Base-by-base conservation (phyloP, 352 stramenopile genomes). In the Phytophthora pseudosyringae region DNA sequence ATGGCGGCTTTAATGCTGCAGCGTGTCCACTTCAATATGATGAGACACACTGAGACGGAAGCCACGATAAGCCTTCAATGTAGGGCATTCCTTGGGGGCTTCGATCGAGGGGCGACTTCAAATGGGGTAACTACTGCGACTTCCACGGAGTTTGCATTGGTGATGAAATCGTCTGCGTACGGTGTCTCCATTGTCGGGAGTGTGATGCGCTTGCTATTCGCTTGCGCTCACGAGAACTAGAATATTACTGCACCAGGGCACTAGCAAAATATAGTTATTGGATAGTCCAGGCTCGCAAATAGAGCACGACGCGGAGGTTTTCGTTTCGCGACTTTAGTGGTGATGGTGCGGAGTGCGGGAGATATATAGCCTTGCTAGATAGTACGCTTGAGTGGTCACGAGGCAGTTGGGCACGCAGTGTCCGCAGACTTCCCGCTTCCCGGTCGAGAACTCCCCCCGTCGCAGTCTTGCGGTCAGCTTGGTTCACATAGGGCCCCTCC, bases 391-490 rank as follows among this genome's bases (percentile, higher is more conserved):
- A n/a, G n/a, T 69, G n/a, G 40, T 46, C 40, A 46, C 29, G 40
- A 46, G 40, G 18, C 40, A 46, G 40, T 46, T 46, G 16, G 15
- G 76, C 35, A 83, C 61, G 31, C 64, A 47, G 44, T 75, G 50
- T 41, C 59, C 71, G 43, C 59, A 88, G 48, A 47, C 67, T 0
- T 71, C 68, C 73, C 70, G 79, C 28, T 60, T 67, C 10, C 66
- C 53, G 11, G 59, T 31, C 5, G 57, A 49, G 33, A 73, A 46
- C 40, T 46, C 40, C 5, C 40, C 9, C 18, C n/a, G 40, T 5
- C 11, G 40, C 16, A 13, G 16, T 31, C 40, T 46, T 31, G 4
- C 16, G 7, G 40, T 46, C 18, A 16, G 26, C 55, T 51, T 29
- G 26, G 36, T 28, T 16, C 8, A 13, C 29, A 36, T 56, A 50